These are phyloP conservation scores for Trichoderma asperelloides DNA, from an alignment of 495 filamentous ascomycete genomes.

Conservation along the genomic window DNA sequence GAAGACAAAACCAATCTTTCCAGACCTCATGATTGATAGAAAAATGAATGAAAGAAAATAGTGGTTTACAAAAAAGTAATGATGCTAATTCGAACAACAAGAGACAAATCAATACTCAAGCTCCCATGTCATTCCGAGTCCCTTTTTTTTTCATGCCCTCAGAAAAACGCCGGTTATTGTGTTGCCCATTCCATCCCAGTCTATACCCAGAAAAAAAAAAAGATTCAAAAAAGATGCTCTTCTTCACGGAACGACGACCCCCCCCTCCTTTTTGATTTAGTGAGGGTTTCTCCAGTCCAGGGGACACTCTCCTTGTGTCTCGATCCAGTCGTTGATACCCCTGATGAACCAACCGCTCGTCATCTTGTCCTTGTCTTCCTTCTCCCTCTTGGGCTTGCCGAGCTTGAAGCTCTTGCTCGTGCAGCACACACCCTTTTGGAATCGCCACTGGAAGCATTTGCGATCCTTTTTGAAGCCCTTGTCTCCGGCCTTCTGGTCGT, in stretches of 20 bases:
- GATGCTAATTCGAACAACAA: not conserved
- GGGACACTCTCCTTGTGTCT: conserved; percentile 23
- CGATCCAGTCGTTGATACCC: conserved; percentile 30
- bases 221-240: not conserved
- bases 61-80: not conserved
- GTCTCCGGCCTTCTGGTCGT: conserved; percentile 15
- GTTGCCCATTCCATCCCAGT: not conserved
- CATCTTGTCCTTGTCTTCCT: conserved; percentile 18
- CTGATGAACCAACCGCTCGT: conserved; percentile 26
- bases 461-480: conserved; percentile 14
- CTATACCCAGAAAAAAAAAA: not conserved
- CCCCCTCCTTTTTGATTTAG: not conserved
- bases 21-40: not conserved
- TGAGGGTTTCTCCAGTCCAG: conserved; percentile 3
- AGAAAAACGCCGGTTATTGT: not conserved
- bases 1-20: not conserved
- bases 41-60: not conserved
- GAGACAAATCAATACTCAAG: not conserved
- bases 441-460: conserved; percentile 28
- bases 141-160: not conserved
- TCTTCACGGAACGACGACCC: not conserved
- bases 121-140: not conserved
- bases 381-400: conserved; percentile 21
- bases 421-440: conserved; percentile 27
- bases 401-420: conserved; percentile 26